A percentile compares a stretch with the other conserved stretches of the same genome.
Conservation (phyloP, 257 asterid genomes). For the Prunella vulgaris region DNA sequence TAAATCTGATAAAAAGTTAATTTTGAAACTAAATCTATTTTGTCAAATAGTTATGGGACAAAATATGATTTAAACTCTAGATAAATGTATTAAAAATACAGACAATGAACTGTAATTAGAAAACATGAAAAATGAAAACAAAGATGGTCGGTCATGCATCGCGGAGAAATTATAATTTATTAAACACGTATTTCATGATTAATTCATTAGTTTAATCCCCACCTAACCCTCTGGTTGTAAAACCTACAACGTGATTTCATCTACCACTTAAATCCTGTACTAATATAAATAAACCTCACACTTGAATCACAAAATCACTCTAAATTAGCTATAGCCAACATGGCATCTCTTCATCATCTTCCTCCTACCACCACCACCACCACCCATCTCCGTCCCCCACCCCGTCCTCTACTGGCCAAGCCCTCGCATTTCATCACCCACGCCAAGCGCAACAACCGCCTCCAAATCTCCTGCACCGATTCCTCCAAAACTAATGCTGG, state of each 20-base stretch:
- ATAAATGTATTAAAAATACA: too few species aligned
- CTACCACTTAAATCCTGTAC: background rate
- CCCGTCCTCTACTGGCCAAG: constrained; percentile 9
- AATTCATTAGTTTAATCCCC: background rate
- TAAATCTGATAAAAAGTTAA: too few species aligned
- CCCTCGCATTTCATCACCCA: constrained; percentile 24
- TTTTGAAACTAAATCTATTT: too few species aligned
- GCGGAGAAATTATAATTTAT: background rate
- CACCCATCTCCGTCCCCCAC: background rate
- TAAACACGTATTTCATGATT: background rate
- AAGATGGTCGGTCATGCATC: background rate
- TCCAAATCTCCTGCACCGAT: constrained; percentile 2
- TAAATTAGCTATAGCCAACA: background rate
- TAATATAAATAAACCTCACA: background rate
- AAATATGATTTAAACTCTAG: too few species aligned
- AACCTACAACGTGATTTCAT: background rate
- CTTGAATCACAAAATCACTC: background rate
- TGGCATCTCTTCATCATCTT: constrained; percentile 19
- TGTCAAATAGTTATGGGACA: too few species aligned
- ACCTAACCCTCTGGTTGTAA: background rate
- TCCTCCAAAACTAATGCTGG: too few species aligned
- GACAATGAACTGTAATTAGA: background rate
- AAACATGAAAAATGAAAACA: background rate
- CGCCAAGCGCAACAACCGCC: constrained; percentile 14
- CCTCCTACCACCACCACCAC: background rate